Conservation (phyloP, 1,284 basidiomycete genomes). For the Neolentinus lepideus region DNA sequence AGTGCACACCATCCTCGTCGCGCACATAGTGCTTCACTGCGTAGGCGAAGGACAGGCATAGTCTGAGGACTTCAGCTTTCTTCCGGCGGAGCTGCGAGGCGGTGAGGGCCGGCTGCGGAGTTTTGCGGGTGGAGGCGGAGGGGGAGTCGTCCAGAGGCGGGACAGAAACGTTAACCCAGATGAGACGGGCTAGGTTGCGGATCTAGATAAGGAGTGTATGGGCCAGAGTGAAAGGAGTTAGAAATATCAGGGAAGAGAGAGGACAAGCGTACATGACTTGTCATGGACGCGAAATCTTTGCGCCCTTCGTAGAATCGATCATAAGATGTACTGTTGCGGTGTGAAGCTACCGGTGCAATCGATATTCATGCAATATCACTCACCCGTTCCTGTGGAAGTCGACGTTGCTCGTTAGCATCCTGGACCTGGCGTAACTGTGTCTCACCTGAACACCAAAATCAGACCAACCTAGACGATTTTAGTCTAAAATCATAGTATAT, state of each 20-base stretch:
- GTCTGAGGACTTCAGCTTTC: constrained; percentile 67
- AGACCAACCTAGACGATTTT: constrained; percentile 52
- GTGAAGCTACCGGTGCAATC: not conserved
- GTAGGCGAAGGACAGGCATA: constrained; percentile 62
- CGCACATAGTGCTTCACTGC: constrained; percentile 76
- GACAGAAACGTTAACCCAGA: constrained; percentile 76
- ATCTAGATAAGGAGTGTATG: constrained; percentile 28
- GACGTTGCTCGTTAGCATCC: too few relatives aligned
- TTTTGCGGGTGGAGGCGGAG: constrained; percentile 42
- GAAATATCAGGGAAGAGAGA: constrained; percentile 1
- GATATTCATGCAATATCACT: not conserved
- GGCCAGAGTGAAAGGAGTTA: too few relatives aligned
- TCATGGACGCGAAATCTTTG: constrained; percentile 68
- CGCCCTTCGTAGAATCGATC: constrained; percentile 83
- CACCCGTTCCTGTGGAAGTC: constrained; percentile 22
- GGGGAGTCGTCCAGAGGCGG: constrained; percentile 45
- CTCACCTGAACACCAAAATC: constrained; percentile 70
- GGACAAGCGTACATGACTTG: constrained; percentile 44
- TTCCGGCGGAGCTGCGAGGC: constrained; percentile 51
- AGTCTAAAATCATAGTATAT: not conserved
- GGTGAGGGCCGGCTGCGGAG: constrained; percentile 37
- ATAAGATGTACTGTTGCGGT: constrained; percentile 55
- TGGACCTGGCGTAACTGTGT: not conserved
- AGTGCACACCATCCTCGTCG: constrained; percentile 64
- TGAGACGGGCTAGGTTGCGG: constrained; percentile 53